These are phyloP conservation scores for Omphalea diandra DNA, from an alignment of 441 rosid genomes.

Conservation along the genomic window DNA sequence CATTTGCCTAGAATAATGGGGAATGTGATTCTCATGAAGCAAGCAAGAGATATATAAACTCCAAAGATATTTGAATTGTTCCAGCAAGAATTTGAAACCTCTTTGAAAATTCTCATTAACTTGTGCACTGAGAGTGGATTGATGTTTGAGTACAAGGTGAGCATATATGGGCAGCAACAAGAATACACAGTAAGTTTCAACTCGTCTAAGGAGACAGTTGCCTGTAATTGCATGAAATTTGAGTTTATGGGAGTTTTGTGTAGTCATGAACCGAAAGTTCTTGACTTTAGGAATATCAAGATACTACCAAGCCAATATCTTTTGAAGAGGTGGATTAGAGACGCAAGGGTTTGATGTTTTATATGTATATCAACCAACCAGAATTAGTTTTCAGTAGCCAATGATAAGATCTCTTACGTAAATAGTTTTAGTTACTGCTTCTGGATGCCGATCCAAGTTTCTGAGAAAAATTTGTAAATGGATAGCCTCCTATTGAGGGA, in stretches of 20 bases:
- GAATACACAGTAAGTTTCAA: constrained; percentile 22
- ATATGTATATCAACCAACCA: neutral
- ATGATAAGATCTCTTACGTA: neutral
- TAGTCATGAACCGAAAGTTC: constrained; percentile 27
- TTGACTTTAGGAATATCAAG: constrained; percentile 30
- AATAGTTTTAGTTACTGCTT: neutral
- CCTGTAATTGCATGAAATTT: constrained; percentile 30
- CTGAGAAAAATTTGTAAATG: neutral
- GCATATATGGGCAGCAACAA: constrained; percentile 20
- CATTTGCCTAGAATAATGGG: constrained; percentile 26
- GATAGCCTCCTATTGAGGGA: neutral
- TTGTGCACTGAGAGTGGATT: constrained; percentile 24
- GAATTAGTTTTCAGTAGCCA: neutral
- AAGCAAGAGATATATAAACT: constrained; percentile 24
- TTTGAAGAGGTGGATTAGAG: constrained; percentile 33
- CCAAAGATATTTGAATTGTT: constrained; percentile 31
- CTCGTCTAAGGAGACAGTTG: constrained; percentile 19
- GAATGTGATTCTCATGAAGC: constrained; percentile 31
- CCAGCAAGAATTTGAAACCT: constrained; percentile 31
- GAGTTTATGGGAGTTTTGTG: constrained; percentile 36
- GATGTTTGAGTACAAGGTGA: constrained; percentile 25
- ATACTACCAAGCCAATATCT: constrained; percentile 27
- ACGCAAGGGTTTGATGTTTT: constrained; percentile 28
- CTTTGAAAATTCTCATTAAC: constrained; percentile 29
- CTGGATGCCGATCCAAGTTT: neutral